These are phyloP conservation scores for Mikania micrantha DNA, from an alignment of 129 eudicot genomes.

Conservation along the genomic window DNA sequence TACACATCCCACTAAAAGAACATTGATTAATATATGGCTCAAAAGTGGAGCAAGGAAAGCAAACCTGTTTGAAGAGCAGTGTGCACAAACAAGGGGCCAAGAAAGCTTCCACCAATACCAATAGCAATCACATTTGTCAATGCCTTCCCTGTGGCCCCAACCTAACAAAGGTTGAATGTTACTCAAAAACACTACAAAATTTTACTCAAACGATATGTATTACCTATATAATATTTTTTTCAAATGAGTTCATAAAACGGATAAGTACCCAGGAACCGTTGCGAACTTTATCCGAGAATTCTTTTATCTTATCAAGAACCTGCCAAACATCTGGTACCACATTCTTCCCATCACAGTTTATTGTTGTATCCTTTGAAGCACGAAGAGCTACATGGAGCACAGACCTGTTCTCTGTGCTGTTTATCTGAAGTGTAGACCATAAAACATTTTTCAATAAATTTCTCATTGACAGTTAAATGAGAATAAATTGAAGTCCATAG, in stretches of 20 bases:
- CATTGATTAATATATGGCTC: background rate
- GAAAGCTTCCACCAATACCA: constrained; percentile 98
- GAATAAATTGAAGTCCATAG: background rate
- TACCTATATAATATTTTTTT: background rate
- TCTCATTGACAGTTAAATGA: background rate
- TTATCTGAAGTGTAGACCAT: constrained; percentile 52
- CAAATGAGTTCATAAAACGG: background rate
- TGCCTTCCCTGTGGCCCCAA: constrained; percentile 90
- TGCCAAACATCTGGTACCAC: constrained; percentile 99
- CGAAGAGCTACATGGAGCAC: constrained; percentile 99
- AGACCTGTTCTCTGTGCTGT: constrained; percentile 85
- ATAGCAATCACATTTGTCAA: constrained; percentile 79
- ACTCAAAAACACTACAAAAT: background rate
- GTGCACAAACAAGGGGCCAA: constrained; percentile 97
- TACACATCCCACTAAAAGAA: background rate
- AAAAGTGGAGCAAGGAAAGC: background rate
- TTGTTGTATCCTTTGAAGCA: constrained; percentile 76
- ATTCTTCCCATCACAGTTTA: constrained; percentile 86
- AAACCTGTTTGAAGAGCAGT: constrained; percentile 98
- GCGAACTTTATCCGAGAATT: constrained; percentile 89
- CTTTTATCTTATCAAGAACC: constrained; percentile 82
- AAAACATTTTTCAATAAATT: background rate
- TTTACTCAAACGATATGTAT: background rate
- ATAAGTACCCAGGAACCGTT: constrained; percentile 86
- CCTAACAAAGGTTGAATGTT: constrained; percentile 32